phyloP scores from a whole-genome alignment of 257 asterid species.

The Plantago ovata region DNA sequence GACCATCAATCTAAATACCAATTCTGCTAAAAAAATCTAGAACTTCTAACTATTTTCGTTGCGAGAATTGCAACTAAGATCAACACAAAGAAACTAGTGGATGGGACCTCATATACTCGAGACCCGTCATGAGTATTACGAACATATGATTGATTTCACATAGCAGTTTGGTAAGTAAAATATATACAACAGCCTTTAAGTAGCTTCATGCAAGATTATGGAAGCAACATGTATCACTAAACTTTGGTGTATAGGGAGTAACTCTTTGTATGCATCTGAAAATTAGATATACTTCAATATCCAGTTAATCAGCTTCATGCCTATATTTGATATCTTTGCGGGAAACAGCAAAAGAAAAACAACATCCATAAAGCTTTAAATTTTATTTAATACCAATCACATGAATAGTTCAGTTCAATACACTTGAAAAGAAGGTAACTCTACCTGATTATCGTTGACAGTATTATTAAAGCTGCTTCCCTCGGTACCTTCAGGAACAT shows the following conservation, averaged over 20 bases:
- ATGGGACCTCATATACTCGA: too few relatives aligned
- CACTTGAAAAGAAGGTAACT: constrained; percentile 12
- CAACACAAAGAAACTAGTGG: too few relatives aligned
- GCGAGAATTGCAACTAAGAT: too few relatives aligned
- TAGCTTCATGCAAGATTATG: too few relatives aligned
- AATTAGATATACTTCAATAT: neutral
- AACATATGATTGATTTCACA: too few relatives aligned
- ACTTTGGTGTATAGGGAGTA: neutral
- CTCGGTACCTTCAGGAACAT: constrained; percentile 50
- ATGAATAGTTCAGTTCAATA: neutral
- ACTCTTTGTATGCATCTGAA: neutral
- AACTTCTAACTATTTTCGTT: too few relatives aligned
- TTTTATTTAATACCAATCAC: neutral
- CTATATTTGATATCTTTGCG: neutral
- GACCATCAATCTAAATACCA: too few relatives aligned
- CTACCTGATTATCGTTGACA: constrained; percentile 80
- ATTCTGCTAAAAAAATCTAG: too few relatives aligned
- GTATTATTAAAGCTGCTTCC: constrained; percentile 82
- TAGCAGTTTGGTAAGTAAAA: too few relatives aligned
- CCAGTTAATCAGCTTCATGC: neutral
- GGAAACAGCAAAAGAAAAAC: neutral
- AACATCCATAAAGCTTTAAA: neutral
- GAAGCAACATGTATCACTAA: neutral
- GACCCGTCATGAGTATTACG: too few relatives aligned
- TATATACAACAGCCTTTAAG: too few relatives aligned